Evolutionary conservation across 805 yeast species (phyloP).

Genomic region (Barnettozyma siamensis): DNA sequence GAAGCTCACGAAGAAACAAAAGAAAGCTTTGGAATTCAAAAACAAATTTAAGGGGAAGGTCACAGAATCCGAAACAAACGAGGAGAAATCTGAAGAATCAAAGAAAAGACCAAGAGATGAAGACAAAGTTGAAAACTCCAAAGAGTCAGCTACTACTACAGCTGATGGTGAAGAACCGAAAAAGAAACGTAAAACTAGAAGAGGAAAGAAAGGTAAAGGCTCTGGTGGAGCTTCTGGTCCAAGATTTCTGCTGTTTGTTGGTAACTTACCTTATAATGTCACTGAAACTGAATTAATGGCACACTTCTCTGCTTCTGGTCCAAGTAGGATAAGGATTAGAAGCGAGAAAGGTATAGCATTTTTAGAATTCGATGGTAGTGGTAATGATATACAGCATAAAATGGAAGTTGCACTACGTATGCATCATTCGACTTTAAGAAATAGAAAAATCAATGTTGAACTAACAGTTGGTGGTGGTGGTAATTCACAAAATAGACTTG

Average conservation of each 20-base stretch:
- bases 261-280: conserved; percentile 76
- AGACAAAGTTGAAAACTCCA: conserved; percentile 10
- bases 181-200: conserved; percentile 70
- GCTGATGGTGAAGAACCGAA: conserved; percentile 29
- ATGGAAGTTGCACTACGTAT: conserved; percentile 81
- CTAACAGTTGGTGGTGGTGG: conserved; percentile 99
- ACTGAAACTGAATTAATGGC: conserved; percentile 53
- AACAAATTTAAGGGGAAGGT: conserved; percentile 26
- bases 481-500: conserved; percentile 59
- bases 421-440: conserved; percentile 68
- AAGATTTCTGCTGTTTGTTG: conserved; percentile 81
- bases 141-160: conserved; percentile 15
- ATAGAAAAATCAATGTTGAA: conserved; percentile 87
- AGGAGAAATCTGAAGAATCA: conserved; percentile 17
- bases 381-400: conserved; percentile 59
- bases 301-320: conserved; percentile 71
- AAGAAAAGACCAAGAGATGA: conserved; percentile 22
- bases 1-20: conserved; percentile 61
- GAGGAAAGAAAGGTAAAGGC: conserved; percentile 68
- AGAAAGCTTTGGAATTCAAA: conserved; percentile 56
- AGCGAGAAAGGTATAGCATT: conserved; percentile 88
- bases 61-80: conserved; percentile 21
- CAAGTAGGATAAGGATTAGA: conserved; percentile 74
- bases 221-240: conserved; percentile 34
- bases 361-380: conserved; percentile 63